Evolutionary conservation across 2,329 filamentous ascomycete genomes (phyloP), one percentile per base, ranked within the genome.

Genomic region (Fusarium albosuccineum): DNA sequence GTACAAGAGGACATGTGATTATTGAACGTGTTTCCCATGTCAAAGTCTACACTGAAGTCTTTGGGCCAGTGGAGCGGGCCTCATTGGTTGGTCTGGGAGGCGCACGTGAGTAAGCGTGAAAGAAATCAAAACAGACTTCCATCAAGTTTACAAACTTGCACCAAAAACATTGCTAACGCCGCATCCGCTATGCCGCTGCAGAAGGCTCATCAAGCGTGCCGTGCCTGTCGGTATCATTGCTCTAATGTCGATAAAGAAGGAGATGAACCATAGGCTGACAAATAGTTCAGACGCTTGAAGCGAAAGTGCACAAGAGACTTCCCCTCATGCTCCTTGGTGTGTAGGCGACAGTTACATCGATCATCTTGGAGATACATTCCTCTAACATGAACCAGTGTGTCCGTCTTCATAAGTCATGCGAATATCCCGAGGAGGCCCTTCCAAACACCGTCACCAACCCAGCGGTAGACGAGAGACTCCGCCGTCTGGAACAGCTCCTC

Each of bases 301-400:
- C 53, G 64, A 13, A 67, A 57, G 56, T 70, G 64, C 51, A 63
- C 58, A 9, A 61, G 45, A 37, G 64, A 70, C 11, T 4, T 69
- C 14, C 68, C 68, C 5, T 53, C 59, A 4, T 70, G 66, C 16
- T 67, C 61, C 9, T 39, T 70, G 22, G 68, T 70, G 22, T 26
- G 54, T 57, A 36, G 9, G 4, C 30, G 2, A 8, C 9, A 10
- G 2, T 3, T 26, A 9, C 30, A 33, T 33, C 8, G 17, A 22
- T 22, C 4, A 10, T 6, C 34, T 5, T 4, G 5, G 22, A 22
- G 3, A 22, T 5, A 26, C 2, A 51, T 30, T 42, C 14, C 30
- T 5, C 33, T 33, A 11, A 50, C 26, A 2, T 1, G 16, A 13
- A 4, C 2, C 6, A 62, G 59, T 62, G 59, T 14, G 26, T 58